These are phyloP conservation scores for Colletotrichum sp. DNA, from an alignment of 2,329 filamentous ascomycete genomes.

Conservation along the genomic window DNA sequence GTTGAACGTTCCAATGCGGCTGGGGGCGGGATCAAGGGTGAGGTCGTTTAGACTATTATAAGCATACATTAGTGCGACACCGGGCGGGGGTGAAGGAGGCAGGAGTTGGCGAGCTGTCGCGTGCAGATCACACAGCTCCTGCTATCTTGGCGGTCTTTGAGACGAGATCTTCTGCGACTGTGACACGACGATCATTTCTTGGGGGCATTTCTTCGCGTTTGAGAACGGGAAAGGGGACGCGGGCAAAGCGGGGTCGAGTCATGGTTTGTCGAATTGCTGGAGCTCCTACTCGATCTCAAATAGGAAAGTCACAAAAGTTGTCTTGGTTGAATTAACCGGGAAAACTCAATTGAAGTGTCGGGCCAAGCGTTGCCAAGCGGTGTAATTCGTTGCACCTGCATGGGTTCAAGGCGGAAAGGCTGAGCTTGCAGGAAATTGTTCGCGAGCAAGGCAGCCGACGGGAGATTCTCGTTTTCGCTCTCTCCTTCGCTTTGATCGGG, in stretches of 20 bases:
- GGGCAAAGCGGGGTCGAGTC: not conserved
- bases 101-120: conserved; percentile 12
- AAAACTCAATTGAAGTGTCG: not conserved
- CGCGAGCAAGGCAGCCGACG: not conserved
- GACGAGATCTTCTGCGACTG: conserved; percentile 6
- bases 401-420: not conserved
- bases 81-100: not conserved
- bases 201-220: not conserved
- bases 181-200: conserved; percentile 1
- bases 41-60: not conserved
- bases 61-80: not conserved
- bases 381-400: not conserved
- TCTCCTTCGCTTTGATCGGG: not conserved
- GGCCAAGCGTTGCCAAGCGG: not conserved
- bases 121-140: not conserved
- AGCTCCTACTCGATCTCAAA: too few relatives aligned
- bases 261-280: not conserved
- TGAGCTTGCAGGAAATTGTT: not conserved
- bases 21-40: not conserved
- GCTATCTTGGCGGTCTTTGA: not conserved
- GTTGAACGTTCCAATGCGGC: not conserved
- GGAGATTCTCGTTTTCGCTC: not conserved
- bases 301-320: not conserved
- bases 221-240: not conserved
- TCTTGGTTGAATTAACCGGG: not conserved